Evolutionary conservation across 2,329 filamentous ascomycete species (phyloP).

Genomic region (Blastomyces silverae): DNA sequence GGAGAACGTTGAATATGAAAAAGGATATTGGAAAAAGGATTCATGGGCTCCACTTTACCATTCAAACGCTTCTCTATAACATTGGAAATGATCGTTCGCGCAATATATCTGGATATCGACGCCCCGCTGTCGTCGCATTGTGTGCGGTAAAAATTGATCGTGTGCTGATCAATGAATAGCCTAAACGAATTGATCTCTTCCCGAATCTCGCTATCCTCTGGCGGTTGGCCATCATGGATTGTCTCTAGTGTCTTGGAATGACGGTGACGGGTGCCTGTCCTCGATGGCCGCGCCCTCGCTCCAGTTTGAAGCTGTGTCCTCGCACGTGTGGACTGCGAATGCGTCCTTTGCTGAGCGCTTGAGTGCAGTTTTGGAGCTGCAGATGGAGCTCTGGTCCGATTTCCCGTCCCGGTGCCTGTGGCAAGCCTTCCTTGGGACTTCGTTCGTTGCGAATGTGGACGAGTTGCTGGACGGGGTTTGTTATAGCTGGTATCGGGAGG

Average conservation of each 20-base stretch:
- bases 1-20: not conserved
- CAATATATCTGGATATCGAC: slow-evolving; percentile 5
- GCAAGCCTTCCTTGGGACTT: not conserved
- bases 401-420: not conserved
- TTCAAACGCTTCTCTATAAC: slow-evolving; percentile 4
- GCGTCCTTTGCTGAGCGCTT: not conserved
- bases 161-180: slow-evolving; percentile 6
- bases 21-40: not conserved
- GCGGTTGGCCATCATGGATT: not conserved
- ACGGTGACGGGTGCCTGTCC: not conserved
- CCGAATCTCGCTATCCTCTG: slow-evolving; percentile 2
- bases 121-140: slow-evolving; percentile 3
- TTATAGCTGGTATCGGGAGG: not conserved
- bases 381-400: not conserved
- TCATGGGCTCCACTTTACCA: not conserved
- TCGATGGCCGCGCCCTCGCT: not conserved
- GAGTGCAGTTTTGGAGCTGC: not conserved
- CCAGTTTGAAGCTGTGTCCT: not conserved
- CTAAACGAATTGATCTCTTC: slow-evolving; percentile 3
- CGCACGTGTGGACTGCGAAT: not conserved
- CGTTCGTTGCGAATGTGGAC: not conserved
- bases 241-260: not conserved
- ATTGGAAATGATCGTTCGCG: slow-evolving; percentile 8
- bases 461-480: not conserved
- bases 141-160: slow-evolving; percentile 10